Evolutionary conservation across 257 asterid species (phyloP), one percentile per base, ranked within the genome.

Genomic region (Primulina huaijiensis): DNA sequence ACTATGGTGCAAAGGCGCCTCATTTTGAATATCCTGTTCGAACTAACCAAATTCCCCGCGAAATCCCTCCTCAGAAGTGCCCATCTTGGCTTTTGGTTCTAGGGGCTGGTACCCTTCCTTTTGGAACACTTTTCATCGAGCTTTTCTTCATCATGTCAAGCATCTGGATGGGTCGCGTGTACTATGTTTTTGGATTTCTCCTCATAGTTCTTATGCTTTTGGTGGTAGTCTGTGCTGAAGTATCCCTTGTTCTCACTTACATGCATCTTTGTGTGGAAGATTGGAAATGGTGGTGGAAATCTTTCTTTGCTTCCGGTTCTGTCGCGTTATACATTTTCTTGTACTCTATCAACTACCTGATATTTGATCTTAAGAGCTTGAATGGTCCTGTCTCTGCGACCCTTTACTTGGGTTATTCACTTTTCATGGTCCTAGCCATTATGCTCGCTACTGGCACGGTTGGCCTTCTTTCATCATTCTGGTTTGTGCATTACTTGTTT

Each of bases 281-380:
- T 76, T 90, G 88, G 89, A 86, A 77, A 75, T 90, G 96, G 96
- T 90, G 96, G 96, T 90, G 96, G 96, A 90, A 90, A 69, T 90
- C 96, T 8, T 90, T 90, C 84, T 90, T 86, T 38, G 95, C 95
- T 0, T 90, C 96, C 17, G 96, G 95, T 11, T 90, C 92, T 7
- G 92, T 90, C 50, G 92, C 92, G 33, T 63, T 86, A 12, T 90
- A 88, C 81, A 88, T 90, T 66, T 90, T 90, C n/a, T 73, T 90
- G 0, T 90, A 88, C 84, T 90, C 96, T 3, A 52, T 90, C 61
- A 88, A 88, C 72, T 90, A 90, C 69, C 84, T 88, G 59, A 76
- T 90, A 67, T 90, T 90, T 12, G 95, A 88, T 61, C 90, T 90
- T 56, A 88, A 90, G 87, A 90, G 97, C 52, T 71, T 88, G 82